Base-by-base conservation (phyloP, 345 rosid species). In the Gossypium turneri region DNA sequence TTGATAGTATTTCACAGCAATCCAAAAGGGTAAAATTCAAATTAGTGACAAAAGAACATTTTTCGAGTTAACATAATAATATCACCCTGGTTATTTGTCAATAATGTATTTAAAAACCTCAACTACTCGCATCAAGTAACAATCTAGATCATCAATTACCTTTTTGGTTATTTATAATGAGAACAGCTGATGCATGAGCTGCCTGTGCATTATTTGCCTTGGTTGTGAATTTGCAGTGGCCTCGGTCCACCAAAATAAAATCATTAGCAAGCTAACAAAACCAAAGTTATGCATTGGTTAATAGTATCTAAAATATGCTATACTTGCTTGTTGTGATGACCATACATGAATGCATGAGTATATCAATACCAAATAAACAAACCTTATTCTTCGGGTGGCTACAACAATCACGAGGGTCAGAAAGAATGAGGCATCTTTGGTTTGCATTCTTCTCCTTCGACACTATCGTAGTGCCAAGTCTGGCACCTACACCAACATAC, bases 371-470 rank as follows among this genome's bases (percentile, higher is more conserved):
- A 47, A 47, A 47, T 67, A 72, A 50, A 34, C 43, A 61, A 76
- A 94, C 98, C 99, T 93, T 92, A 51, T 79, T 83, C 82, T 78
- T 88, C 44, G 94, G 92, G 0, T 65, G 59, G 74, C 78, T 74
- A 81, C 99, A 96, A 83, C 88, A 92, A 85, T 96, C 94, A n/a
- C 85, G 92, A 77, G 99, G 99, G 56, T 93, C 85, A 15, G 99
- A 88, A 70, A 87, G 89, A 70, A 84, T 79, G 79, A 96, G 92
- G 67, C 52, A 94, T 57, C 81, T 83, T 67, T 80, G 94, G 79
- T 93, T 81, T 13, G 99, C 99, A 71, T 91, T 89, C 84, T 93
- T 96, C 90, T 93, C 99, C 88, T 93, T 92, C 2, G 98, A 88
- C 47, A 87, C 97, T 70, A 96, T 93, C 17, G 86, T 72, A 50